Evolutionary conservation across 1,139 yeast species (phyloP).

Genomic region (Nakaseomyces kungkrabaensis): DNA sequence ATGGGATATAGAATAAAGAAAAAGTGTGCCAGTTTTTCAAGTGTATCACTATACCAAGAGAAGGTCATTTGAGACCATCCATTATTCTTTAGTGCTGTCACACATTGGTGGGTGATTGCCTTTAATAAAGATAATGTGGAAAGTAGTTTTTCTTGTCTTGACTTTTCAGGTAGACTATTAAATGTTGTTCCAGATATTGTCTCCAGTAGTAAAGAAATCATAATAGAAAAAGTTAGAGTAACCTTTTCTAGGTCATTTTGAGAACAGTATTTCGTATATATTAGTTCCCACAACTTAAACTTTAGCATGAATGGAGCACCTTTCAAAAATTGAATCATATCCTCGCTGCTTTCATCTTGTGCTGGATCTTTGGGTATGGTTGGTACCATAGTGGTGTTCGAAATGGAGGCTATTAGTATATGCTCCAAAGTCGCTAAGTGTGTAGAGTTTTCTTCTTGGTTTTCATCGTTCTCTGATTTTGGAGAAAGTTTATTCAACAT

Average conservation of each 20-base stretch:
- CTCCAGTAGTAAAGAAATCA: conserved; percentile 35
- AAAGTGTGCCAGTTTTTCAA: background rate
- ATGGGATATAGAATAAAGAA: background rate
- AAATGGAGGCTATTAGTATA: background rate
- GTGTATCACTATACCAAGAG: background rate
- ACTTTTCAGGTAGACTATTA: conserved; percentile 11
- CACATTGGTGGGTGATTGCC: background rate
- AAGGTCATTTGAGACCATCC: background rate
- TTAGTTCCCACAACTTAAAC: conserved; percentile 65
- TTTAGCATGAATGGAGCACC: conserved; percentile 58
- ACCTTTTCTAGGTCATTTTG: conserved; percentile 35
- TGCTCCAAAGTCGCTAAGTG: background rate
- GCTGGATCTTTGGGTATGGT: no score
- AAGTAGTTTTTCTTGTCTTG: conserved; percentile 29
- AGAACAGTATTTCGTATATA: conserved; percentile 50
- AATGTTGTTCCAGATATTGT: conserved; percentile 31
- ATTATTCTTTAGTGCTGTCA: background rate
- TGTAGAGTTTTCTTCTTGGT: conserved; percentile 13
- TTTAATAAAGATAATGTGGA: conserved; percentile 41
- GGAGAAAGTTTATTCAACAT: conserved; percentile 31
- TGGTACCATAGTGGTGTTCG: background rate
- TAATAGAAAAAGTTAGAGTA: conserved; percentile 47
- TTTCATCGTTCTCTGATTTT: conserved; percentile 9
- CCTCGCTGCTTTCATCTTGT: conserved; percentile 27
- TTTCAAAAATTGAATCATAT: conserved; percentile 51